Evolutionary conservation across 441 rosid genomes (phyloP).

Genomic region (Brassica hybrid): DNA sequence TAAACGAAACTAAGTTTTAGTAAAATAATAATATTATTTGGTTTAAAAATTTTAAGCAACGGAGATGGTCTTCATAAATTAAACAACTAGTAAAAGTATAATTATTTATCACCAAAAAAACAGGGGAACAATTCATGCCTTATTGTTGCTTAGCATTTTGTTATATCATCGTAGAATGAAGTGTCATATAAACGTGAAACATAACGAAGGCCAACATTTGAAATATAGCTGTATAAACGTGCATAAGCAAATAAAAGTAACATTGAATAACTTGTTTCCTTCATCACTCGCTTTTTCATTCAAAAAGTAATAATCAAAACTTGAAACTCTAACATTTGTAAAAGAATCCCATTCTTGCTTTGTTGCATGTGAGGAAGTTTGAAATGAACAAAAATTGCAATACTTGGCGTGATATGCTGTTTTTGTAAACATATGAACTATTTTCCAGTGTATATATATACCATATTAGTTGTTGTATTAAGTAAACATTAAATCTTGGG

Average conservation of each 20-base stretch:
- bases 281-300: not conserved
- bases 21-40: no score
- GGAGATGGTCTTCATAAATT: no score
- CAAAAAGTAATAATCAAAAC: not conserved
- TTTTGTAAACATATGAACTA: not conserved
- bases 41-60: no score
- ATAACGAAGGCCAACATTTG: not conserved
- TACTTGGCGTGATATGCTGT: not conserved
- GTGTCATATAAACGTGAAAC: not conserved
- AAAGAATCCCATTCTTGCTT: conserved; percentile 17
- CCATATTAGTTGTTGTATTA: not conserved
- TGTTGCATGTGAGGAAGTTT: not conserved
- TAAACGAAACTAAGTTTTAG: no score
- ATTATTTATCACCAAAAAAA: not conserved
- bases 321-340: not conserved
- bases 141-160: not conserved
- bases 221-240: not conserved
- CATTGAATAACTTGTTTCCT: not conserved
- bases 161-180: not conserved
- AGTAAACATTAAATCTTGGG: no score
- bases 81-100: not conserved
- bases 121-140: not conserved
- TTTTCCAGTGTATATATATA: not conserved
- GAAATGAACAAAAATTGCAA: not conserved
- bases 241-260: not conserved